A percentile compares a stretch with the other conserved stretches of the same genome.
Evolutionary conservation across 257 asterid species (phyloP).

Genomic region (Solanum etuberosum): DNA sequence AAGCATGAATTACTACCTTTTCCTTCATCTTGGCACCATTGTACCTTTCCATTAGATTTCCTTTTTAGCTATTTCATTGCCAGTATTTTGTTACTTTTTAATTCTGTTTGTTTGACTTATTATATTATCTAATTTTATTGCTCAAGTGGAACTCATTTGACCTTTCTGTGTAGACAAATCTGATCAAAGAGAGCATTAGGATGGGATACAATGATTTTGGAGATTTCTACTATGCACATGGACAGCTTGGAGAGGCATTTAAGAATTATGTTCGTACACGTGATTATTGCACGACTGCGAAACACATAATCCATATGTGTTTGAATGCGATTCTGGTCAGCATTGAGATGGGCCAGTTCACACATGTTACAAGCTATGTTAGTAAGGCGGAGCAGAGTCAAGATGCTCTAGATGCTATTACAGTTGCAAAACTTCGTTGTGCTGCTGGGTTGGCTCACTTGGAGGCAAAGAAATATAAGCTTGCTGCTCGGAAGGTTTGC

Average conservation of each 20-base stretch:
- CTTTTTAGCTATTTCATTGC: neutral
- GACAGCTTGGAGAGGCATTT: conserved; percentile 82
- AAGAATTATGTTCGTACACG: conserved; percentile 89
- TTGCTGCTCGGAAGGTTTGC: conserved; percentile 95
- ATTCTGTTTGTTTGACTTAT: neutral
- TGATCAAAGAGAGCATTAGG: conserved; percentile 94
- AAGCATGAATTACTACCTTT: neutral
- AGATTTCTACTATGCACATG: conserved; percentile 82
- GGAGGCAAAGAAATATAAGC: conserved; percentile 77
- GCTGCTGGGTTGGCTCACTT: conserved; percentile 91
- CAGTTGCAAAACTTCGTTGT: conserved; percentile 62
- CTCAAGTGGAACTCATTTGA: neutral
- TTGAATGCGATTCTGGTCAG: conserved; percentile 78
- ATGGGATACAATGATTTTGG: conserved; percentile 99
- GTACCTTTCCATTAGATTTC: neutral
- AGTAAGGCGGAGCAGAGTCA: conserved; percentile 78
- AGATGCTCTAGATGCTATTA: conserved; percentile 61
- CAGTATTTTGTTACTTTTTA: neutral
- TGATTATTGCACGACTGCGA: conserved; percentile 89
- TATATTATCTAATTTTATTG: neutral
- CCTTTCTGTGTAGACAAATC: conserved; percentile 58
- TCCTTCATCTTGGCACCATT: neutral
- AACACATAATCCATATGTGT: conserved; percentile 84
- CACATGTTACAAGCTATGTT: conserved; percentile 84
- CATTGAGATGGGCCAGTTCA: conserved; percentile 96